Evolutionary conservation across 306 rosid genomes (phyloP).

Genomic region (Trichosanthes cucumerina): DNA sequence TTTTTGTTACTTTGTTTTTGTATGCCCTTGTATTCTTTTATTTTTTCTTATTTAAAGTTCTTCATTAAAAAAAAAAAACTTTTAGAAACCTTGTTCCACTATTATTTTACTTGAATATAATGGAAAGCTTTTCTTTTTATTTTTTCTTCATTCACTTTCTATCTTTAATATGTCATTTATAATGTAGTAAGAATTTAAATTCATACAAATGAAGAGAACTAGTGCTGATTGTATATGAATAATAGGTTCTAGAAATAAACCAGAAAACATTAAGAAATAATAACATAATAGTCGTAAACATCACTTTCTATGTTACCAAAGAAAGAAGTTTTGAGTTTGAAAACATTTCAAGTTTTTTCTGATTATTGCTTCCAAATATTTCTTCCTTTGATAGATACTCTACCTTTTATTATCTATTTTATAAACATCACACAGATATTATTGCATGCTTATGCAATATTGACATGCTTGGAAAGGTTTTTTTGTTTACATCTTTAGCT

Average conservation of each 20-base stretch:
- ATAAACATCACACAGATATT: not conserved
- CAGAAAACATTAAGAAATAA: too few species aligned
- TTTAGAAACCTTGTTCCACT: not conserved
- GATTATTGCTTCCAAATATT: not conserved
- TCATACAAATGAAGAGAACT: not conserved
- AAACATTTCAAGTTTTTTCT: not conserved
- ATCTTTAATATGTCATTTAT: not conserved
- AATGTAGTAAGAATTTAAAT: not conserved
- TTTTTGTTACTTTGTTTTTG: too few species aligned
- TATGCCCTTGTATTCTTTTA: too few species aligned
- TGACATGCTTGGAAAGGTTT: not conserved
- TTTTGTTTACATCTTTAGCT: not conserved
- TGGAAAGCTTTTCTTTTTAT: not conserved
- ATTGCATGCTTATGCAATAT: not conserved
- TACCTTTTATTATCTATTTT: not conserved
- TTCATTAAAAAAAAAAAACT: not conserved
- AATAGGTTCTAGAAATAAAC: too few species aligned
- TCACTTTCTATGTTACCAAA: not conserved
- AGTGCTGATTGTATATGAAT: not conserved
- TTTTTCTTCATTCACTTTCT: not conserved
- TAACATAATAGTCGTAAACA: too few species aligned
- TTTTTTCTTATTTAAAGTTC: too few species aligned
- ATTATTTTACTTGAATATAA: not conserved
- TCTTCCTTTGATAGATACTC: not conserved
- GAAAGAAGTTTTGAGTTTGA: not conserved